Evolutionary conservation across 2,329 filamentous ascomycete genomes (phyloP), one percentile per base, ranked within the genome.

Genomic region (Diplodia sapinea): DNA sequence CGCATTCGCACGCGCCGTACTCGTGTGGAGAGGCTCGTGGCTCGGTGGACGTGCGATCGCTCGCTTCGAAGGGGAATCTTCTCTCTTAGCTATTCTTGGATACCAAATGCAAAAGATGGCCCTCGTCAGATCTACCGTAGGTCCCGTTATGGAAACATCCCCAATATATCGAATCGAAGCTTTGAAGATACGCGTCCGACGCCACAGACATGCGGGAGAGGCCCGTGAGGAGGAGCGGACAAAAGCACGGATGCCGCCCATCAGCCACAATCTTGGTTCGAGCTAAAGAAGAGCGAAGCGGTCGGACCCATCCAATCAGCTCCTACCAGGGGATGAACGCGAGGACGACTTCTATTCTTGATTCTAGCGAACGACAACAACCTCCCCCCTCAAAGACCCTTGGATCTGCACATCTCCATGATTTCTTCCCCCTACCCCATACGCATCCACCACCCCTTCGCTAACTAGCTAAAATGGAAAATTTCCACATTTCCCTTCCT

Each of bases 51-150:
- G 43, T 47, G n/a, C n/a, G 43, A 47, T 11, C 6, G 43, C 20
- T 57, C 54, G 54, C 57, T 61, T 62, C 57, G 9, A 62, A 33
- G 17, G 36, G 26, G 8, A 55, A 55, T 31, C 15, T 23, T 29
- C 29, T 17, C 15, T 55, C 23, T 33, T 56, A 31, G 20, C 15
- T 59, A 59, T 59, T 43, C 55, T 59, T 47, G 55, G 55, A 59
- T 47, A 59, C 55, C 55, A 59, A 52, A 59, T 59, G 38, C n/a
- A 59, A 20, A 29, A 43, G n/a, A 47, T 47, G n/a, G n/a, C 43
- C n/a, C 43, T 20, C 43, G 43, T 47, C 43, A 33, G 52, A 55
- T 55, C 52, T n/a, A 47, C 43, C 15, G 15, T 8, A 5, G 15
- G 3, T 52, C 50, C 50, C 43, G 43, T 47, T 47, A 29, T 52